A percentile compares a stretch with the other conserved stretches of the same genome.
phyloP scores from a whole-genome alignment of 2,329 filamentous ascomycete species.

The Ceratocystis variospora region DNA sequence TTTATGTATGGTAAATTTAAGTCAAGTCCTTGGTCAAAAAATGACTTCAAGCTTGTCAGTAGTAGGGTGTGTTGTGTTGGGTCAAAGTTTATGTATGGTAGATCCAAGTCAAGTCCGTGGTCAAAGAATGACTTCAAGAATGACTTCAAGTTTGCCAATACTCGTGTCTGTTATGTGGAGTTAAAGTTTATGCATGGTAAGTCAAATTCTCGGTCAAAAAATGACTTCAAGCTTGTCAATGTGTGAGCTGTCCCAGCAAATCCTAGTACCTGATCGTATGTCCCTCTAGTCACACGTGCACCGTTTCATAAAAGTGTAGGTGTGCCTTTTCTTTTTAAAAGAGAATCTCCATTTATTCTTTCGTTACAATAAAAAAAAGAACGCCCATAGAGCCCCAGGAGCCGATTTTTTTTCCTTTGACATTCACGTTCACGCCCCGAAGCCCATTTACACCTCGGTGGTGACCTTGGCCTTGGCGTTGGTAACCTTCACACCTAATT shows the following conservation, averaged over 20 bases:
- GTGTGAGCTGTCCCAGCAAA: too few relatives aligned
- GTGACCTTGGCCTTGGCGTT: constrained; percentile 99
- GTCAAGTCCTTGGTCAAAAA: not conserved
- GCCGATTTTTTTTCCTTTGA: constrained; percentile 19
- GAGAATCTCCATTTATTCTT: constrained; percentile 19
- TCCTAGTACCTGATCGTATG: not conserved
- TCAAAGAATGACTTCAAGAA: not conserved
- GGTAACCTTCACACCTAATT: constrained; percentile 98
- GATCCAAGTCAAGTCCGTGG: not conserved
- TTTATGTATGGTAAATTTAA: not conserved
- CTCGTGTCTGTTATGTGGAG: not conserved
- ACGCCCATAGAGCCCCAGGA: constrained; percentile 19
- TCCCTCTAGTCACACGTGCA: not conserved
- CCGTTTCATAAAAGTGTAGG: constrained; percentile 18
- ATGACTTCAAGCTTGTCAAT: not conserved
- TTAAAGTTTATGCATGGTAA: not conserved
- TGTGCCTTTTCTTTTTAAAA: constrained; percentile 18
- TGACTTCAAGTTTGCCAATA: too few relatives aligned
- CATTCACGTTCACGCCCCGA: constrained; percentile 14
- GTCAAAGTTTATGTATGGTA: not conserved
- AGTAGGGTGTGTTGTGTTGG: too few relatives aligned
- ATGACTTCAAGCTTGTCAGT: too few relatives aligned
- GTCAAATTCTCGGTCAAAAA: not conserved
- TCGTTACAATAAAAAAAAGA: constrained; percentile 19
- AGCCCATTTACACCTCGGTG: constrained; percentile 59